These are phyloP conservation scores for Salix viminalis DNA, from an alignment of 345 rosid genomes.

Conservation along the genomic window DNA sequence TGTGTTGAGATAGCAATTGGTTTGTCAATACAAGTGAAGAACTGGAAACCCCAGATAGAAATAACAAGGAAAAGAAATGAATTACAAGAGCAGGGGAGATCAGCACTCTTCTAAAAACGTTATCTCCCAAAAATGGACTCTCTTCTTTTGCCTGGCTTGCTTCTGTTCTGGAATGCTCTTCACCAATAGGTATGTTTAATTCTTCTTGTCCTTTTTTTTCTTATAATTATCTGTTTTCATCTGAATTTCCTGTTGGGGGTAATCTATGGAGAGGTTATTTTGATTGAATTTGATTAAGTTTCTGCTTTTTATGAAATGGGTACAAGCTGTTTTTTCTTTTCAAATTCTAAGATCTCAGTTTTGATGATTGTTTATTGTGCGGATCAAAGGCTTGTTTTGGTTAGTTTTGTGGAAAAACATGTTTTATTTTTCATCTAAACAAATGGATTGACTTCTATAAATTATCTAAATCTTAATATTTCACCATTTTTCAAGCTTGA, in stretches of 20 bases:
- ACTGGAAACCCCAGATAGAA: not conserved
- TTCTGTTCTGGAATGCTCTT: slow-evolving; percentile 84
- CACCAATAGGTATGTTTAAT: slow-evolving; percentile 63
- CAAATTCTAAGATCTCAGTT: slow-evolving; percentile 18
- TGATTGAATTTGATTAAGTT: not conserved
- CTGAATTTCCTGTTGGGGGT: not conserved
- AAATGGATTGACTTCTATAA: not conserved
- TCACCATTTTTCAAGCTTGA: too few species aligned
- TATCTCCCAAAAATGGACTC: slow-evolving; percentile 68
- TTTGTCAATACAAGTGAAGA: not conserved
- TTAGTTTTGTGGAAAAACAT: not conserved
- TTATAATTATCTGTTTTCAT: not conserved
- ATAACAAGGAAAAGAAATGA: slow-evolving; percentile 30
- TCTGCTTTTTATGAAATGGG: not conserved
- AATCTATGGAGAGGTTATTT: not conserved
- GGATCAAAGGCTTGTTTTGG: not conserved
- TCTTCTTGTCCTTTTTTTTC: not conserved
- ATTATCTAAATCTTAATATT: not conserved
- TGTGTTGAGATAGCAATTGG: slow-evolving; percentile 8
- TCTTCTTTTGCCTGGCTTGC: slow-evolving; percentile 63
- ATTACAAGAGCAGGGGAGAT: slow-evolving; percentile 69
- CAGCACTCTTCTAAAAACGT: slow-evolving; percentile 36
- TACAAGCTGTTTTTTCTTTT: not conserved
- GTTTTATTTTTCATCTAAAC: not conserved
- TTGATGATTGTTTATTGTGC: not conserved